phyloP scores from a whole-genome alignment of 2,329 filamentous ascomycete species.

The Penicillium freii region DNA sequence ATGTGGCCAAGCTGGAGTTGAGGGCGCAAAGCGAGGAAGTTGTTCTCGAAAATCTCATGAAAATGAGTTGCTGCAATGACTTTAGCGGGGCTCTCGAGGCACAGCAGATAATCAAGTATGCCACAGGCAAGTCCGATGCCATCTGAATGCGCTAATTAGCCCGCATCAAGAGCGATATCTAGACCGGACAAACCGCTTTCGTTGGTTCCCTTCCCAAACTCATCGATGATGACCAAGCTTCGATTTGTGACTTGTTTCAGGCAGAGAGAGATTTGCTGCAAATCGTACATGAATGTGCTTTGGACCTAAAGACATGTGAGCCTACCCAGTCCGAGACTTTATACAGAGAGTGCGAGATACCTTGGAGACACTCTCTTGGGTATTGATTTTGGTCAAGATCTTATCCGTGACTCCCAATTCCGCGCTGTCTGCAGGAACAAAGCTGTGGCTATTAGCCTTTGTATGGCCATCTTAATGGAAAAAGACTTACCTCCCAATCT shows the following conservation, averaged over 20 bases:
- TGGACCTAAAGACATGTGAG: slow-evolving; percentile 45
- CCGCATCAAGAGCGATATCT: neutral
- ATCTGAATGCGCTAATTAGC: slow-evolving; percentile 42
- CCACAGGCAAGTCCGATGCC: slow-evolving; percentile 64
- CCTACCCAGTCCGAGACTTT: neutral
- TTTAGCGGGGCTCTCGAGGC: slow-evolving; percentile 53
- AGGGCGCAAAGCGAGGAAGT: slow-evolving; percentile 49
- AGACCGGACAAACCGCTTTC: slow-evolving; percentile 45
- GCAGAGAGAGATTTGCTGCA: slow-evolving; percentile 80
- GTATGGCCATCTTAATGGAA: neutral
- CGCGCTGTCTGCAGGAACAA: slow-evolving; percentile 76
- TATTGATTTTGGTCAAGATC: slow-evolving; percentile 82
- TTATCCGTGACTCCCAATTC: slow-evolving; percentile 86
- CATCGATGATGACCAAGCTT: slow-evolving; percentile 86
- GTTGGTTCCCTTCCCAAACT: slow-evolving; percentile 75
- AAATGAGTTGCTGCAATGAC: slow-evolving; percentile 64
- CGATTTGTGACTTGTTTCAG: slow-evolving; percentile 70
- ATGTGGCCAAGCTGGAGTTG: slow-evolving; percentile 57
- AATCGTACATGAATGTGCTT: slow-evolving; percentile 73
- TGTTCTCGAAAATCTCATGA: slow-evolving; percentile 56
- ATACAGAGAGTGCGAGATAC: slow-evolving; percentile 22
- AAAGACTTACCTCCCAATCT: slow-evolving; percentile 63
- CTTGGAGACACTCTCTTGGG: slow-evolving; percentile 65
- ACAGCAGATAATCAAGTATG: slow-evolving; percentile 58
- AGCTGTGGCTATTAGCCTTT: slow-evolving; percentile 52